A percentile compares a stretch with the other conserved stretches of the same genome.
phyloP scores from a whole-genome alignment of 352 stramenopile species.

The Globisporangium rhizosaccharum region DNA sequence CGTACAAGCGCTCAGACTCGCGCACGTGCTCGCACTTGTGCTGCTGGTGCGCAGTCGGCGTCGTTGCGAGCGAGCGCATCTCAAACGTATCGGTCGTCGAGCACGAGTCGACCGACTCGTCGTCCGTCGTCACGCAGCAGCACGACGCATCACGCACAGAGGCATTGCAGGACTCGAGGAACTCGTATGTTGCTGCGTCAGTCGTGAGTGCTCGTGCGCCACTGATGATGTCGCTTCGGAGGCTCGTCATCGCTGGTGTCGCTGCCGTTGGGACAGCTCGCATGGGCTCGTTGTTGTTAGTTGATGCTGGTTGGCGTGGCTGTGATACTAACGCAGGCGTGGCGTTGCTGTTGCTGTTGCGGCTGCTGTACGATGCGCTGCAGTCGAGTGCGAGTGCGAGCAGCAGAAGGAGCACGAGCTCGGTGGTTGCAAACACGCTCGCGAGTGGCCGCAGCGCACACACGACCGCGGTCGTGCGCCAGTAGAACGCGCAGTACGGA shows the following conservation, averaged over 20 bases:
- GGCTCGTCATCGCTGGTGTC: background rate
- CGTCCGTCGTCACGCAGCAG: conserved; percentile 2
- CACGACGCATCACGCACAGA: background rate
- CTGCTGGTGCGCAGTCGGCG: background rate
- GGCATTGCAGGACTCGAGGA: background rate
- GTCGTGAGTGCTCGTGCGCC: background rate
- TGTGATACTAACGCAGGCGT: too few relatives aligned
- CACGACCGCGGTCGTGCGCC: conserved; percentile 6
- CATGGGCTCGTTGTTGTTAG: too few relatives aligned
- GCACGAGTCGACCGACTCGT: conserved; percentile 10
- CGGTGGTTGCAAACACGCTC: conserved; percentile 12
- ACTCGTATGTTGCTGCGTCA: background rate
- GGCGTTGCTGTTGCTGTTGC: background rate
- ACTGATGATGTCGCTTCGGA: background rate
- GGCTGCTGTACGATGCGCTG: background rate
- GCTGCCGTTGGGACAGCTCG: background rate
- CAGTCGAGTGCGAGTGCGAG: conserved; percentile 9
- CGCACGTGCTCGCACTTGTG: background rate
- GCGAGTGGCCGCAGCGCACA: conserved; percentile 11
- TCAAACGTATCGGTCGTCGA: conserved; percentile 11
- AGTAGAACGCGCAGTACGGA: conserved; percentile 1
- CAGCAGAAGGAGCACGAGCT: conserved; percentile 18
- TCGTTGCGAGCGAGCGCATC: background rate
- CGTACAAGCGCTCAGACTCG: conserved; percentile 1
- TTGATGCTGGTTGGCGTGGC: background rate